Evolutionary conservation across 2,329 filamentous ascomycete genomes (phyloP).

Genomic region (Ascochyta lentis): DNA sequence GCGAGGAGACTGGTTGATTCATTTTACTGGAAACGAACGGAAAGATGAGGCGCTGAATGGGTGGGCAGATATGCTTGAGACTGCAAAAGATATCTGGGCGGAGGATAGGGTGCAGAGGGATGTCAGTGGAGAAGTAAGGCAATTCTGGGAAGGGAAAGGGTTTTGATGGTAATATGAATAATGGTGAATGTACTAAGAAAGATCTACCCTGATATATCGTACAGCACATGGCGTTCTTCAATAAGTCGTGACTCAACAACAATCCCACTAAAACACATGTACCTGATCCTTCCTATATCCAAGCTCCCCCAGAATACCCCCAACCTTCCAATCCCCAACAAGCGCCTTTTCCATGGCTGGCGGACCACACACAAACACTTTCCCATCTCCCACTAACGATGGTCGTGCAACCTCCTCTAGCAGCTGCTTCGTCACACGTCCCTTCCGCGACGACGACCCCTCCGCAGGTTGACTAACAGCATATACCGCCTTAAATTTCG

Average conservation of each 20-base stretch:
- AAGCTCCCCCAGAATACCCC: neutral
- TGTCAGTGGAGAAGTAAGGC: constrained; percentile 31
- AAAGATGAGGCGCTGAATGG: constrained; percentile 46
- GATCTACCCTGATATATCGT: too few species aligned
- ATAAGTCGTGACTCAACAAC: too few species aligned
- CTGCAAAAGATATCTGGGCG: constrained; percentile 32
- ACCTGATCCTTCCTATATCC: constrained; percentile 55
- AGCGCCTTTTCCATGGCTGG: constrained; percentile 54
- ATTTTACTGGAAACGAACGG: constrained; percentile 50
- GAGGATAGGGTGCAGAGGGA: constrained; percentile 33
- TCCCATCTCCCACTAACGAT: constrained; percentile 49
- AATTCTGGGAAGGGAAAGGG: constrained; percentile 24
- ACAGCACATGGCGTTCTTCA: too few species aligned
- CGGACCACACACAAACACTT: constrained; percentile 74
- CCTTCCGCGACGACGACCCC: constrained; percentile 57
- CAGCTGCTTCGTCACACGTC: constrained; percentile 65
- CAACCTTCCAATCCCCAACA: neutral
- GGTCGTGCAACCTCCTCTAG: constrained; percentile 56
- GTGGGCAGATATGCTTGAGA: constrained; percentile 36
- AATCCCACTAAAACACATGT: too few species aligned
- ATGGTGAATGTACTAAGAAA: too few species aligned
- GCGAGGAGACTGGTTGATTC: constrained; percentile 53
- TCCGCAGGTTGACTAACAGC: constrained; percentile 60
- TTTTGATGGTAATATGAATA: neutral
- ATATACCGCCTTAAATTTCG: constrained; percentile 64